These are phyloP conservation scores for Aureobasidium sp. DNA, from an alignment of 2,329 filamentous ascomycete genomes.

Conservation along the genomic window DNA sequence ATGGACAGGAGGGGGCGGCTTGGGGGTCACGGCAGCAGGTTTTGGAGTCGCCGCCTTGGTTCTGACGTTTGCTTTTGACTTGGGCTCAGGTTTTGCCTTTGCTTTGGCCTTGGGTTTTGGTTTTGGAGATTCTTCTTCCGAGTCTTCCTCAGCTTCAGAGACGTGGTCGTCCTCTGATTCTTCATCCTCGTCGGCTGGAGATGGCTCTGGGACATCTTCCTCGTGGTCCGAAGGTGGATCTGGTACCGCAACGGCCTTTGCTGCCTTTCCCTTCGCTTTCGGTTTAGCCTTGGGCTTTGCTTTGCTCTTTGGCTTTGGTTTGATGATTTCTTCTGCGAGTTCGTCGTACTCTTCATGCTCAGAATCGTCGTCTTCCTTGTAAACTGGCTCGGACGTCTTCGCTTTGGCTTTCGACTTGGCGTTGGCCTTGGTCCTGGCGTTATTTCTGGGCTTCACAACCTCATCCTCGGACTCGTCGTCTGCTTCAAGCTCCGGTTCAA, in stretches of 20 bases:
- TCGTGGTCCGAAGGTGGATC: background rate
- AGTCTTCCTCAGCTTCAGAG: slow-evolving; percentile 1
- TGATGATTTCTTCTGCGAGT: background rate
- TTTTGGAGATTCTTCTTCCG: background rate
- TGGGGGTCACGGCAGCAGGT: background rate
- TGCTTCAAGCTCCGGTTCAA: background rate
- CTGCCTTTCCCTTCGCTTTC: background rate
- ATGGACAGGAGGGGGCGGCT: background rate
- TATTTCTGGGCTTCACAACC: background rate
- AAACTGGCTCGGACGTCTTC: background rate
- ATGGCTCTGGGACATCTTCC: background rate
- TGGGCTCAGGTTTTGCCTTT: background rate
- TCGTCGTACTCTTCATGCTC: background rate
- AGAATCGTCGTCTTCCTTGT: background rate
- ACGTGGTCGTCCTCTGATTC: background rate
- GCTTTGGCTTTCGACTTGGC: background rate
- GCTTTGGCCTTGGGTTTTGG: background rate
- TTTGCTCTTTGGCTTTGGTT: background rate
- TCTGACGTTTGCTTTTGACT: background rate
- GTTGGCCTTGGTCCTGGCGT: background rate
- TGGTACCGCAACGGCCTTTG: background rate
- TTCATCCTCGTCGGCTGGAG: background rate
- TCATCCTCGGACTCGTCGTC: background rate
- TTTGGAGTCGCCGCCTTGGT: background rate
- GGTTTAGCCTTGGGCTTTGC: background rate